These are phyloP conservation scores for Glebionis coronaria DNA, from an alignment of 129 eudicot genomes.

Conservation along the genomic window DNA sequence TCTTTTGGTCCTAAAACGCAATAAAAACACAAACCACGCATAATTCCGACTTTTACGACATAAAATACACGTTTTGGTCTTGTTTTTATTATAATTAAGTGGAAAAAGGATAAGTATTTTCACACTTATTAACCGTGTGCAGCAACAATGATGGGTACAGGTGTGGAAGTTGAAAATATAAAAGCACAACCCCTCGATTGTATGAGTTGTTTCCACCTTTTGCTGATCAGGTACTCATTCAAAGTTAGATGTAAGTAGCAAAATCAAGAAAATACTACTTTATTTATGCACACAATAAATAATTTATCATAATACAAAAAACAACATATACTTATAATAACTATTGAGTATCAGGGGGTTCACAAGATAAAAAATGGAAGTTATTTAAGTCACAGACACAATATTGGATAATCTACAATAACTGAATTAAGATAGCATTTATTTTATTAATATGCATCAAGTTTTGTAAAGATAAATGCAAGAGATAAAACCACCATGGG, in stretches of 20 bases:
- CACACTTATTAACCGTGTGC: no score
- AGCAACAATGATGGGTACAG: slow-evolving; percentile 89
- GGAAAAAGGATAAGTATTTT: no score
- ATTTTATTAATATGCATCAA: slow-evolving; percentile 1
- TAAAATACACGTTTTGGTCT: no score
- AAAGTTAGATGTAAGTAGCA: slow-evolving; percentile 13
- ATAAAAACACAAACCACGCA: no score
- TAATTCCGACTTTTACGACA: no score
- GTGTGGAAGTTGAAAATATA: slow-evolving; percentile 90
- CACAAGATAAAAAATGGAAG: background rate
- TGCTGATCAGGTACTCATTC: slow-evolving; percentile 45
- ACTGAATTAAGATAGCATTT: background rate
- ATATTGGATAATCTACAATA: slow-evolving; percentile 7
- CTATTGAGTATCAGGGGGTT: slow-evolving; percentile 2
- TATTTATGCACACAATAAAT: no score
- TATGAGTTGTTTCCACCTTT: slow-evolving; percentile 88
- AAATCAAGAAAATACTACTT: no score
- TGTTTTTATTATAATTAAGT: no score
- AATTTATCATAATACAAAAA: no score
- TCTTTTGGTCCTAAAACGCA: no score
- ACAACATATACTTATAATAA: no score
- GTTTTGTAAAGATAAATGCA: slow-evolving; percentile 39
- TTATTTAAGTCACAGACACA: background rate
- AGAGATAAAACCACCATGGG: slow-evolving; percentile 97
- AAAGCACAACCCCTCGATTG: slow-evolving; percentile 96